These are phyloP conservation scores for Arachis hypogaea DNA, from an alignment of 306 rosid genomes.

Conservation along the genomic window DNA sequence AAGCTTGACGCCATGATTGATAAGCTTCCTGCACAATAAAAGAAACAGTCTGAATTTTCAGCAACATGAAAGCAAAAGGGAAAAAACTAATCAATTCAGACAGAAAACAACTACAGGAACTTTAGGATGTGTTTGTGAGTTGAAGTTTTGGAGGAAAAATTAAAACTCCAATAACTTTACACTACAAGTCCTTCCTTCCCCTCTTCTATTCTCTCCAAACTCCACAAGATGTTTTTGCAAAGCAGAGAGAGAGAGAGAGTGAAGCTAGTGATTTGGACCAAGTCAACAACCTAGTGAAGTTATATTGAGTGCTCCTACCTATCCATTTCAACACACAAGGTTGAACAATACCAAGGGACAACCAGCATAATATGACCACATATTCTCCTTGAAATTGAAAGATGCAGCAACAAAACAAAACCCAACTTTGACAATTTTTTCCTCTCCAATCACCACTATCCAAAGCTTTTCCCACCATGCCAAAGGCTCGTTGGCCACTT, in stretches of 20 bases:
- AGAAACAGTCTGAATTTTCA: conserved; percentile 13
- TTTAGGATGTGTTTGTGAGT: neutral
- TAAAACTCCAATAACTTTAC: too few relatives aligned
- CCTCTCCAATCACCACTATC: neutral
- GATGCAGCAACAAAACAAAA: conserved; percentile 18
- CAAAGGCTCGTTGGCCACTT: too few relatives aligned
- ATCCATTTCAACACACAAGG: conserved; percentile 19
- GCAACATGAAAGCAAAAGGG: neutral
- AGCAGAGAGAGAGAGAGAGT: conserved; percentile 15
- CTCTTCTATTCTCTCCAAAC: neutral
- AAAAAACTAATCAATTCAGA: conserved; percentile 2
- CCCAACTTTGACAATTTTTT: neutral
- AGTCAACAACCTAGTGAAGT: conserved; percentile 26
- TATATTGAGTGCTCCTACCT: neutral
- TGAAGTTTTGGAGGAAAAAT: too few relatives aligned
- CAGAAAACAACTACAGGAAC: neutral
- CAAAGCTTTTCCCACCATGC: neutral
- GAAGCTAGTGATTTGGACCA: conserved; percentile 24
- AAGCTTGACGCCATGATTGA: conserved; percentile 68
- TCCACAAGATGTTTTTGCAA: neutral
- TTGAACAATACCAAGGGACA: neutral
- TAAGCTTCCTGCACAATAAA: conserved; percentile 57
- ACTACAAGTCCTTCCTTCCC: too few relatives aligned
- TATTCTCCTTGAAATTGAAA: neutral
- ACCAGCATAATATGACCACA: conserved; percentile 25